Conservation (phyloP, 805 yeast species). For the Alloascoidea africana region DNA sequence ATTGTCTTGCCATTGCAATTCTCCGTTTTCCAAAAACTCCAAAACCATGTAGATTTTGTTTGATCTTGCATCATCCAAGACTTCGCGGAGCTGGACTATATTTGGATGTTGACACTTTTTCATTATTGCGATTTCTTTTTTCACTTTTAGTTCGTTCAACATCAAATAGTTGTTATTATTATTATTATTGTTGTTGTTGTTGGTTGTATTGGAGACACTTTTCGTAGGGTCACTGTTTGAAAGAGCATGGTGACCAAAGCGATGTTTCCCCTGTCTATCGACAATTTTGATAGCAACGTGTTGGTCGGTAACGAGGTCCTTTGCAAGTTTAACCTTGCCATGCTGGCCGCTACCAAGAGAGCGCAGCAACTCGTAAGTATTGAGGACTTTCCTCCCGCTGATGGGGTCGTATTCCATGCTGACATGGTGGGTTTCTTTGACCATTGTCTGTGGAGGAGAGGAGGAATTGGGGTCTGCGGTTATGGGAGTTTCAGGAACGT, state of each 20-base stretch:
- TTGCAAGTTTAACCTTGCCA: conserved; percentile 92
- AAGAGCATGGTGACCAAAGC: conserved; percentile 26
- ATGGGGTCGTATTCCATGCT: conserved; percentile 82
- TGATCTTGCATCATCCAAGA: conserved; percentile 35
- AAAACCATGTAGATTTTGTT: conserved; percentile 52
- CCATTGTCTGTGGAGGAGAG: no score
- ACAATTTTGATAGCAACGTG: conserved; percentile 90
- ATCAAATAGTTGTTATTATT: no score
- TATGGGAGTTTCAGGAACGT: no score
- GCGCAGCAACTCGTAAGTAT: conserved; percentile 74
- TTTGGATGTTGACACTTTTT: conserved; percentile 64
- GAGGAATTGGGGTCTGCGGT: no score
- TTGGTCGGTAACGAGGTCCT: conserved; percentile 40
- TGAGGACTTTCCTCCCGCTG: conserved; percentile 63
- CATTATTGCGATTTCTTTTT: conserved; percentile 60
- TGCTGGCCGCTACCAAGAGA: conserved; percentile 94
- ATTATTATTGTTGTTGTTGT: no score
- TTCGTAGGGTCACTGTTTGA: no score
- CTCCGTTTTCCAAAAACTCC: conserved; percentile 65
- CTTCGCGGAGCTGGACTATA: conserved; percentile 52
- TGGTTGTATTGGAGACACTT: no score
- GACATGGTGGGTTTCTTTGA: conserved; percentile 73
- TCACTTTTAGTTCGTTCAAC: no score
- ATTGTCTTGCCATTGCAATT: conserved; percentile 21
- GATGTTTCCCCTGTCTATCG: conserved; percentile 51